Evolutionary conservation across 2,329 filamentous ascomycete genomes (phyloP), one percentile per base, ranked within the genome.

Genomic region (Trichoderma sp.): DNA sequence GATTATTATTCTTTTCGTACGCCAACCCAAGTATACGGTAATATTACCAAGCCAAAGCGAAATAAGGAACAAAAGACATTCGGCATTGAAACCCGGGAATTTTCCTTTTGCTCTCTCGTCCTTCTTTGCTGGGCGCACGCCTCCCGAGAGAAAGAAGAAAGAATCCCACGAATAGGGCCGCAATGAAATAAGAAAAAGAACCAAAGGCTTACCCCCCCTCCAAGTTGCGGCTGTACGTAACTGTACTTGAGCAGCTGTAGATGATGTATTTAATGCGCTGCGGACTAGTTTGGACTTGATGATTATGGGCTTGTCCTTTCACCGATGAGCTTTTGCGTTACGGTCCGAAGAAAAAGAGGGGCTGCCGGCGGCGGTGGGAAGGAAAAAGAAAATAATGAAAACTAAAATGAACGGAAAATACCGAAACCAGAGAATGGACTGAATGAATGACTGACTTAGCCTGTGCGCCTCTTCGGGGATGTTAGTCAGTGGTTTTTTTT

Each of bases 241-340:
- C 36, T 30, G 36, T n/a, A 63, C 36, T 47, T 47, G 15, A 39
- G 26, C 20, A 15, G 13, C n/a, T 63, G 62, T 47, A 65, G 39
- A 55, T 57, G 43, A 55, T 66, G 63, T 66, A 55, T 55, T 57
- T 66, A 32, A 23, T 50, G 26, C 39, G 62, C n/a, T 47, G 61
- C 17, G 11, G 55, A 36, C 39, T 65, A 65, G 62, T 32, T 50
- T 6, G 36, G 36, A 3, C 6, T 39, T 39, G 34, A 39, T 17
- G 39, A 65, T 65, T 47, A 32, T 50, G 59, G 36, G 36, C 36
- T 64, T 64, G 39, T n/a, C 7, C n/a, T 28, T 32, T 30, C 26
- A 47, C 36, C 36, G 39, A 64, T 64, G 61, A 47, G 62, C 43
- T 39, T 47, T 66, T 36, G 63, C 63, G 47, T 66, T 55, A 55